Evolutionary conservation across 768 basidiomycete genomes (phyloP).

Genomic region (Collybia sordida): DNA sequence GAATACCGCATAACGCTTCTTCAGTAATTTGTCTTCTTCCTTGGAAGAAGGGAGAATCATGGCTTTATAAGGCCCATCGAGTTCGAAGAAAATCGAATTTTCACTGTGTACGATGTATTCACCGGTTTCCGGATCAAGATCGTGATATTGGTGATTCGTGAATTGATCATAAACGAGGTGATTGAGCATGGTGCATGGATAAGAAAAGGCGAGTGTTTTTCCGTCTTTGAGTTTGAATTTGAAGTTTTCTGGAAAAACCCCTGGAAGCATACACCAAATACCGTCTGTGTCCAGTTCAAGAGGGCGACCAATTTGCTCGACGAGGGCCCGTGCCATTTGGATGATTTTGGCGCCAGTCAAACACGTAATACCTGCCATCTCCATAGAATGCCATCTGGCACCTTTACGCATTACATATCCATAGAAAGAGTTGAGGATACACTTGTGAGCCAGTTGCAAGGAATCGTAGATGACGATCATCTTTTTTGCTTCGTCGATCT

Average conservation of each 20-base stretch:
- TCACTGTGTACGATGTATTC: slow-evolving; percentile 87
- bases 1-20: slow-evolving; percentile 99
- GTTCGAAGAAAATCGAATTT: slow-evolving; percentile 99
- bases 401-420: slow-evolving; percentile 99
- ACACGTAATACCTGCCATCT: slow-evolving; percentile 99
- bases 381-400: slow-evolving; percentile 99
- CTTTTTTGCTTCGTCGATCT: slow-evolving; percentile 96
- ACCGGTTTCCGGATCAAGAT: slow-evolving; percentile 81
- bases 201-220: slow-evolving; percentile 87
- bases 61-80: slow-evolving; percentile 97
- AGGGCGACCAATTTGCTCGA: slow-evolving; percentile 96
- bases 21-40: slow-evolving; percentile 97
- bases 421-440: slow-evolving; percentile 99
- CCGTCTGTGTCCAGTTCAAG: slow-evolving; percentile 98
- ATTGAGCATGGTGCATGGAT: slow-evolving; percentile 99
- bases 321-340: slow-evolving; percentile 96
- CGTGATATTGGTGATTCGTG: slow-evolving; percentile 98
- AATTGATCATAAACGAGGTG: slow-evolving; percentile 94
- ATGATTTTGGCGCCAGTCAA: slow-evolving; percentile 97
- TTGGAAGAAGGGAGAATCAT: slow-evolving; percentile 99
- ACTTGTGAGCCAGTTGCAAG: slow-evolving; percentile 98
- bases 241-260: slow-evolving; percentile 97
- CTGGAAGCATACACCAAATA: slow-evolving; percentile 99
- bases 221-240: slow-evolving; percentile 88
- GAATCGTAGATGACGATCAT: slow-evolving; percentile 99